Evolutionary conservation across 2,329 filamentous ascomycete genomes (phyloP).

Genomic region (Penicillium sp.): DNA sequence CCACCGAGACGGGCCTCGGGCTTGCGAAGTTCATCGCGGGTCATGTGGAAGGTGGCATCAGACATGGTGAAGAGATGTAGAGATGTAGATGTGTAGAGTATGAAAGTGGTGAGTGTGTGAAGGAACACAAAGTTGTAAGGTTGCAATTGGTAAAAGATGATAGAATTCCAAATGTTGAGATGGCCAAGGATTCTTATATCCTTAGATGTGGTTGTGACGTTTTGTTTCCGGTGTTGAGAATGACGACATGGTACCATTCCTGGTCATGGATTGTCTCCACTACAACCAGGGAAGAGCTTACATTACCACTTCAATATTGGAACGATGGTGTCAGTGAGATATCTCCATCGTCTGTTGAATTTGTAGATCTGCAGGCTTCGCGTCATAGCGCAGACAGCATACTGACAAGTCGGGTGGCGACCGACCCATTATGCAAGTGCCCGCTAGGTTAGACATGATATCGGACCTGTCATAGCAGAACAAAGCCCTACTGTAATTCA

Average conservation of each 20-base stretch:
- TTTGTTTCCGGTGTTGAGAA: constrained; percentile 4
- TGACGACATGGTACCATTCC: constrained; percentile 17
- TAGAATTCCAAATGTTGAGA: not conserved
- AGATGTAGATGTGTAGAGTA: not conserved
- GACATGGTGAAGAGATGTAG: constrained; percentile 18
- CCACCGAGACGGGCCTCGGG: constrained; percentile 41
- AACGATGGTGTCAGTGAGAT: not conserved
- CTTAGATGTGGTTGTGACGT: constrained; percentile 17
- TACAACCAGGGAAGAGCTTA: constrained; percentile 2
- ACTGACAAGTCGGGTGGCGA: not conserved
- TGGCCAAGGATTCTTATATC: not conserved
- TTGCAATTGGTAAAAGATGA: too few species aligned
- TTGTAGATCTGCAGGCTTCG: not conserved
- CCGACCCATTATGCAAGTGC: not conserved
- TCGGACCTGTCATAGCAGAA: not conserved
- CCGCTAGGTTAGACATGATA: not conserved
- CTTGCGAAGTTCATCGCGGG: constrained; percentile 48
- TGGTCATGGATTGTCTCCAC: constrained; percentile 8
- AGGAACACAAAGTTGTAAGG: too few species aligned
- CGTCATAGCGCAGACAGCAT: constrained; percentile 5
- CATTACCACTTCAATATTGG: not conserved
- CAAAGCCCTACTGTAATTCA: not conserved
- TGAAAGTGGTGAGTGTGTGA: not conserved
- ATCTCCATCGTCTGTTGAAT: not conserved
- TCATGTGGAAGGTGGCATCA: constrained; percentile 46